phyloP scores from a whole-genome alignment of 306 rosid genomes.

The Lithocarpus polystachyus region DNA sequence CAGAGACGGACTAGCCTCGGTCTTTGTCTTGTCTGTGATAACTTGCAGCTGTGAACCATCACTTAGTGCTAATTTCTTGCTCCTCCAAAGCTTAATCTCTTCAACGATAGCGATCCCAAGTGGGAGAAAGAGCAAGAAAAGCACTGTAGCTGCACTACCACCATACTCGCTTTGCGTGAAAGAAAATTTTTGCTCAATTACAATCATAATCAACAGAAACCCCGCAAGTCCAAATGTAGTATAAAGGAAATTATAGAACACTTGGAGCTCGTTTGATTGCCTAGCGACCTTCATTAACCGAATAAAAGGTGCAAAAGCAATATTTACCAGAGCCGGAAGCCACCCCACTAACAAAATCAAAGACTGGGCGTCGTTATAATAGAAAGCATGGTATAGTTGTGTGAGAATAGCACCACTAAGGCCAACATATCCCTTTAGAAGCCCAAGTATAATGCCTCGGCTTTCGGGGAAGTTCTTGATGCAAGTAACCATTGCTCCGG shows the following conservation, averaged over 20 bases:
- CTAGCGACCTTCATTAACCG: slow-evolving; percentile 41
- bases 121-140: slow-evolving; percentile 59
- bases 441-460: slow-evolving; percentile 60
- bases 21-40: slow-evolving; percentile 16
- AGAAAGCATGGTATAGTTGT: slow-evolving; percentile 59
- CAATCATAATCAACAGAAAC: slow-evolving; percentile 54
- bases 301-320: slow-evolving; percentile 45
- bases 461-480: slow-evolving; percentile 75
- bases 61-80: background rate
- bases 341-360: slow-evolving; percentile 63
- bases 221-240: slow-evolving; percentile 57
- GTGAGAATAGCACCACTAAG: slow-evolving; percentile 77
- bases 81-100: slow-evolving; percentile 33
- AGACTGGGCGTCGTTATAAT: slow-evolving; percentile 41
- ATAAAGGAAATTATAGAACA: slow-evolving; percentile 65
- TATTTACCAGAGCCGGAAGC: slow-evolving; percentile 66
- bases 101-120: slow-evolving; percentile 42
- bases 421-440: slow-evolving; percentile 63
- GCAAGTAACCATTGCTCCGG: slow-evolving; percentile 67
- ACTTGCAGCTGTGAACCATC: slow-evolving; percentile 18
- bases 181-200: slow-evolving; percentile 32
- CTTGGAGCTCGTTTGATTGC: slow-evolving; percentile 42
- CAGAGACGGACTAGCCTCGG: background rate
- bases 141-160: slow-evolving; percentile 41
- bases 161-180: slow-evolving; percentile 48